Conservation (phyloP, 2,329 filamentous ascomycete genomes). For the Zymoseptoria brevis region DNA sequence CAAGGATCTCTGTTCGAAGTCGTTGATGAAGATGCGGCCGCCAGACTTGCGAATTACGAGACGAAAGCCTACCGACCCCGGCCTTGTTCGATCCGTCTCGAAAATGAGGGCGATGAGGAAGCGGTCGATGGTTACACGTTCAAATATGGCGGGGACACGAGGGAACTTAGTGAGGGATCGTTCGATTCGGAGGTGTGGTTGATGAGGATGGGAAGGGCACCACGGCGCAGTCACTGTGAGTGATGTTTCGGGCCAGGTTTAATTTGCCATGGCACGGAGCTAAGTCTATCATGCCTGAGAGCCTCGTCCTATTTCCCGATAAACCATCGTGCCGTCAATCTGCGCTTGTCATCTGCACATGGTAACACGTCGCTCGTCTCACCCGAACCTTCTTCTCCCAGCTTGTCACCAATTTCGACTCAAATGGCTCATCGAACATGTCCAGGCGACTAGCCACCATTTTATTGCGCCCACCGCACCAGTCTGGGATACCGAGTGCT, state of each 20-base stretch:
- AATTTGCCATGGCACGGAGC: too few species aligned
- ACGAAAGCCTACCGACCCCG: conserved; percentile 35
- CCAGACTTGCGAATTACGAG: conserved; percentile 31
- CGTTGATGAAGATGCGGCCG: conserved; percentile 25
- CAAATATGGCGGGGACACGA: conserved; percentile 1
- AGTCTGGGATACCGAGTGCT: too few species aligned
- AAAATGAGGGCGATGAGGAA: neutral
- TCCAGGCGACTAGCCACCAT: too few species aligned
- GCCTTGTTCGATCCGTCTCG: conserved; percentile 25
- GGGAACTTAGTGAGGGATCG: conserved; percentile 4
- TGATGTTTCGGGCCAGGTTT: too few species aligned
- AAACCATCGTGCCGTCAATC: too few species aligned
- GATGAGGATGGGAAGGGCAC: conserved; percentile 1
- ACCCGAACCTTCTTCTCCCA: too few species aligned
- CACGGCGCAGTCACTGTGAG: neutral
- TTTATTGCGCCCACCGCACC: too few species aligned
- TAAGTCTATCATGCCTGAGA: neutral
- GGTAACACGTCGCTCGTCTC: too few species aligned
- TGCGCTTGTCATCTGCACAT: too few species aligned
- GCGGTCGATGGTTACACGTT: conserved; percentile 7
- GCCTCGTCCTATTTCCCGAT: too few species aligned
- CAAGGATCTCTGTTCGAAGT: conserved; percentile 30
- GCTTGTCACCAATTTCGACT: too few species aligned
- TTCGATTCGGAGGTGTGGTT: conserved; percentile 7
- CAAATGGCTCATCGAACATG: too few species aligned